Percentiles rank a stretch among this genome's conserved stretches.
Conservation (phyloP, 441 rosid species). For the Metrosideros polymorpha region DNA sequence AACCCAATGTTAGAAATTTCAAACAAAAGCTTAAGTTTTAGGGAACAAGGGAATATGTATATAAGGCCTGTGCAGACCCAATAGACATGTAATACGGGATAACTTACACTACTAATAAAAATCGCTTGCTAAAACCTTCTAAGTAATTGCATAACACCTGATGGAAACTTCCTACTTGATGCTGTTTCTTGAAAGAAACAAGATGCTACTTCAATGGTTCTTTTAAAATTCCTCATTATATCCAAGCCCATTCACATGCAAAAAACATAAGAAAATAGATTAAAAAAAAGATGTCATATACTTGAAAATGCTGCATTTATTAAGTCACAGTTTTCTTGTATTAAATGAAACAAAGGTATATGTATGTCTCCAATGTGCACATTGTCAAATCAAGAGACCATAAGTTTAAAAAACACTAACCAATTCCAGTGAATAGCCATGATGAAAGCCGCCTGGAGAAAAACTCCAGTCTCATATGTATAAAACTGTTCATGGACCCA, state of each 20-base stretch:
- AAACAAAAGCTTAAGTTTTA: neutral
- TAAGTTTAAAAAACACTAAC: conserved; percentile 22
- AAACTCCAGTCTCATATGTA: conserved; percentile 62
- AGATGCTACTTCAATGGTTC: neutral
- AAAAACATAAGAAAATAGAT: neutral
- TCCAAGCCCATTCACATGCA: neutral
- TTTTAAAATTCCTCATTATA: neutral
- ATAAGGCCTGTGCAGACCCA: neutral
- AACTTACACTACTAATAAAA: neutral
- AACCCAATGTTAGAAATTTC: neutral
- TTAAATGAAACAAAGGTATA: neutral
- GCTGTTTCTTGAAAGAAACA: neutral
- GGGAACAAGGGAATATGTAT: neutral
- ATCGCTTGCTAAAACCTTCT: neutral
- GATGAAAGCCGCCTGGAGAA: conserved; percentile 47
- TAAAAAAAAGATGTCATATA: neutral
- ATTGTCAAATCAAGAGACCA: neutral
- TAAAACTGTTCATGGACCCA: conserved; percentile 31
- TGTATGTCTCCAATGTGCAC: neutral
- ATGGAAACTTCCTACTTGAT: neutral
- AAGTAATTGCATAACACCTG: neutral
- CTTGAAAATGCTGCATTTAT: neutral
- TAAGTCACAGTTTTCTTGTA: neutral
- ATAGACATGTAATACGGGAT: neutral
- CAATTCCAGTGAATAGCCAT: conserved; percentile 47